phyloP scores from a whole-genome alignment of 495 filamentous ascomycete species.

The Collariella sp. region DNA sequence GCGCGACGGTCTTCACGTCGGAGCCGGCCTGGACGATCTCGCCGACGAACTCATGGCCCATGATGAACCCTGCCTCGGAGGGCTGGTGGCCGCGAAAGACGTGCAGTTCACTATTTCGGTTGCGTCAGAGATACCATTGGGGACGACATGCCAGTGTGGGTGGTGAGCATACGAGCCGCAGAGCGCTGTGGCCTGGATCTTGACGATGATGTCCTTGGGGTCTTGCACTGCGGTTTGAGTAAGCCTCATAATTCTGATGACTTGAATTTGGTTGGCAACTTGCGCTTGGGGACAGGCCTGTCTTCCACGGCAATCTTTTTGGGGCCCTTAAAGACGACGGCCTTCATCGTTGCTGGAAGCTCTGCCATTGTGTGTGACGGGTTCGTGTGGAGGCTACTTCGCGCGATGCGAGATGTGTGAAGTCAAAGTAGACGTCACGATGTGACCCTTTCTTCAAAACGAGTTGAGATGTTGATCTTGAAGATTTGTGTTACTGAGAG shows the following conservation, averaged over 20 bases:
- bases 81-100: slow-evolving; percentile 77
- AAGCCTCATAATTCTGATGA: neutral
- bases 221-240: slow-evolving; percentile 47
- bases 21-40: slow-evolving; percentile 58
- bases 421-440: too few species aligned
- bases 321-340: slow-evolving; percentile 61
- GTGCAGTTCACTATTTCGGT: slow-evolving; percentile 69
- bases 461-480: too few species aligned
- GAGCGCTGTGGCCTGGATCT: slow-evolving; percentile 75
- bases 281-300: slow-evolving; percentile 51
- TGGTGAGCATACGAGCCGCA: slow-evolving; percentile 70
- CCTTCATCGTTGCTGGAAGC: slow-evolving; percentile 49
- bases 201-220: slow-evolving; percentile 71
- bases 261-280: slow-evolving; percentile 3
- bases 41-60: slow-evolving; percentile 81
- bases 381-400: too few species aligned
- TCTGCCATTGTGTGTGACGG: neutral
- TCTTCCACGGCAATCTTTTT: slow-evolving; percentile 55
- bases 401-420: too few species aligned
- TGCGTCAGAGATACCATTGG: neutral
- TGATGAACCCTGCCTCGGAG: slow-evolving; percentile 37
- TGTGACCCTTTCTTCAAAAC: too few species aligned
- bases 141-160: neutral
- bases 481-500: too few species aligned
- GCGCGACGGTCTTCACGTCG: slow-evolving; percentile 56